Evolutionary conservation across 2,329 filamentous ascomycete genomes (phyloP).

Genomic region (Scedosporium aurantiacum): DNA sequence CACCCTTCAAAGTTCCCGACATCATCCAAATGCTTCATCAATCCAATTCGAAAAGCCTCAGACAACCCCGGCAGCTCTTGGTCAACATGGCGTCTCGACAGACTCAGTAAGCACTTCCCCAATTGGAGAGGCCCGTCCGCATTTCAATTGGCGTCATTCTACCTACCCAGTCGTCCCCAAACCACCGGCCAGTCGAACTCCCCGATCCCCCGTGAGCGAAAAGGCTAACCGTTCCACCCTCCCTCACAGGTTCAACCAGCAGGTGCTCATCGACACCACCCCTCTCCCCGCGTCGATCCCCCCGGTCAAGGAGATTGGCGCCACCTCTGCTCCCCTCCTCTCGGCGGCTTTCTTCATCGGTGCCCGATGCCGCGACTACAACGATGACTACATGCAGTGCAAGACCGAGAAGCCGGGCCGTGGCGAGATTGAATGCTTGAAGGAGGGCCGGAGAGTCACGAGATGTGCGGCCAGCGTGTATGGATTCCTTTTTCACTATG

Average conservation of each 20-base stretch:
- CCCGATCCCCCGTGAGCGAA: conserved; percentile 11
- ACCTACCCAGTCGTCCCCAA: neutral
- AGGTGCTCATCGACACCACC: conserved; percentile 88
- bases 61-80: conserved; percentile 12
- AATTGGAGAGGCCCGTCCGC: neutral
- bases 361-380: conserved; percentile 85
- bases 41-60: neutral
- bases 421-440: conserved; percentile 90
- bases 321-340: conserved; percentile 82
- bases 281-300: conserved; percentile 88
- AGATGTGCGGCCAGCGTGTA: conserved; percentile 95
- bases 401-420: conserved; percentile 86
- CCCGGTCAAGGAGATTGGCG: conserved; percentile 84
- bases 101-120: conserved; percentile 25
- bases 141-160: conserved; percentile 9
- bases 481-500: conserved; percentile 25
- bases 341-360: conserved; percentile 96
- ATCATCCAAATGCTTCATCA: conserved; percentile 3
- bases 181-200: neutral
- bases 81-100: conserved; percentile 30
- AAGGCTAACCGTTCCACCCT: conserved; percentile 16
- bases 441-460: conserved; percentile 92
- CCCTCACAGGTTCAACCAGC: conserved; percentile 72
- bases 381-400: conserved; percentile 99
- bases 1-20: neutral